These are phyloP conservation scores for Yarrowia deformans DNA, from an alignment of 805 yeast genomes.

Conservation along the genomic window DNA sequence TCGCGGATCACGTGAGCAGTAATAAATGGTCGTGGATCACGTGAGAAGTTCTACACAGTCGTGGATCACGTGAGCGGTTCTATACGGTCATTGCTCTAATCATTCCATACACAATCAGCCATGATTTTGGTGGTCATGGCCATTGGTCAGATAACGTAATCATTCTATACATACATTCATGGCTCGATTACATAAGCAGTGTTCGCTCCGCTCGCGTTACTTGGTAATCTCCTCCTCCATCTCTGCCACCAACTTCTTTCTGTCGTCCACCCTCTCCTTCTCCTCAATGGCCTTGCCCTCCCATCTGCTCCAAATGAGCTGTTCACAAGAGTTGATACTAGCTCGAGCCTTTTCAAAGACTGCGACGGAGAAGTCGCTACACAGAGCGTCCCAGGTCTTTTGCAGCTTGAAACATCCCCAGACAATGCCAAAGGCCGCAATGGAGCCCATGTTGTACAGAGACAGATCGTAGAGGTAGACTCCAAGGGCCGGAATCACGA, in stretches of 20 bases:
- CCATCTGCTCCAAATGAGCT: slow-evolving; percentile 48
- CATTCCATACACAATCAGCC: too few species aligned
- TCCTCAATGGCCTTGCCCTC: slow-evolving; percentile 47
- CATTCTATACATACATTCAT: slow-evolving; percentile 12
- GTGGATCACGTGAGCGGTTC: too few species aligned
- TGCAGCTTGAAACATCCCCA: slow-evolving; percentile 51
- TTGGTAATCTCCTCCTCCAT: slow-evolving; percentile 36
- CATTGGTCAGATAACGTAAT: neutral
- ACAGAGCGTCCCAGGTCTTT: slow-evolving; percentile 48
- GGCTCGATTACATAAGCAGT: neutral
- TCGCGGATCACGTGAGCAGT: too few species aligned
- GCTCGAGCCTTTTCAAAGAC: slow-evolving; percentile 46
- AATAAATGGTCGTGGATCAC: too few species aligned
- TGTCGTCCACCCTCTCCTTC: slow-evolving; percentile 40
- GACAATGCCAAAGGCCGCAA: slow-evolving; percentile 51
- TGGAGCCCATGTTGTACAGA: slow-evolving; percentile 50
- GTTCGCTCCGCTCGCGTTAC: neutral
- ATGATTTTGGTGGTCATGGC: too few species aligned
- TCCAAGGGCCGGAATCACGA: slow-evolving; percentile 48
- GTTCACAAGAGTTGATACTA: slow-evolving; percentile 47
- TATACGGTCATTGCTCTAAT: too few species aligned
- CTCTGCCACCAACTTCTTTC: slow-evolving; percentile 40
- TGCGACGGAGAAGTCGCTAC: slow-evolving; percentile 43
- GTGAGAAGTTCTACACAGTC: too few species aligned
- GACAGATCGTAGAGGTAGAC: slow-evolving; percentile 47